Evolutionary conservation across 208 protist species (phyloP).

Genomic region (Strigomonas galati): DNA sequence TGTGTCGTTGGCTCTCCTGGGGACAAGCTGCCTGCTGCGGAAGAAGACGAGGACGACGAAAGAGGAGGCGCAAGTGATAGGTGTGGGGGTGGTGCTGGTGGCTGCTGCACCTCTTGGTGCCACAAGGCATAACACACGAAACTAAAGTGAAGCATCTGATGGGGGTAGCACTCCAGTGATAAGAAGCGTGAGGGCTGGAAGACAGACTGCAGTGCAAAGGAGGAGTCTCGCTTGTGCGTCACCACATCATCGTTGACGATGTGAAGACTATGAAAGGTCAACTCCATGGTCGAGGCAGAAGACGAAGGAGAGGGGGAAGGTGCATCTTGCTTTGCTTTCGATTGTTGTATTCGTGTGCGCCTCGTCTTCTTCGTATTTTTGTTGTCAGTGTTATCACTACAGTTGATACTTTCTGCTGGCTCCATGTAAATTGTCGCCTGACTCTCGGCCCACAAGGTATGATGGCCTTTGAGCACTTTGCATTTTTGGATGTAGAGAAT

Average conservation of each 20-base stretch:
- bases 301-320: neutral
- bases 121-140: constrained; percentile 49
- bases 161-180: constrained; percentile 68
- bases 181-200: constrained; percentile 33
- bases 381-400: neutral
- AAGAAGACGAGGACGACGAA: too few relatives aligned
- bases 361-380: too few relatives aligned
- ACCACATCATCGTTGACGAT: constrained; percentile 41
- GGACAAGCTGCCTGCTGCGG: neutral
- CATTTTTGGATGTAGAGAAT: constrained; percentile 34
- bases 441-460: constrained; percentile 61
- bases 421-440: constrained; percentile 17
- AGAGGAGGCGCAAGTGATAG: too few relatives aligned
- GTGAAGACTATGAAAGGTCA: constrained; percentile 43
- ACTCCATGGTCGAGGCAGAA: neutral
- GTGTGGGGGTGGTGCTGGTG: too few relatives aligned
- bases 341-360: too few relatives aligned
- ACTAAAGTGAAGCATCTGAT: constrained; percentile 76
- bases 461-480: constrained; percentile 35
- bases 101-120: constrained; percentile 18
- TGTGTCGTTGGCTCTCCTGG: neutral
- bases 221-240: constrained; percentile 13
- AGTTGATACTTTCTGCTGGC: neutral
- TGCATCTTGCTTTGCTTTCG: neutral
- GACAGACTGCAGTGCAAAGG: constrained; percentile 69